Conservation (phyloP, 257 asterid genomes). For the Solanum sitiens region DNA sequence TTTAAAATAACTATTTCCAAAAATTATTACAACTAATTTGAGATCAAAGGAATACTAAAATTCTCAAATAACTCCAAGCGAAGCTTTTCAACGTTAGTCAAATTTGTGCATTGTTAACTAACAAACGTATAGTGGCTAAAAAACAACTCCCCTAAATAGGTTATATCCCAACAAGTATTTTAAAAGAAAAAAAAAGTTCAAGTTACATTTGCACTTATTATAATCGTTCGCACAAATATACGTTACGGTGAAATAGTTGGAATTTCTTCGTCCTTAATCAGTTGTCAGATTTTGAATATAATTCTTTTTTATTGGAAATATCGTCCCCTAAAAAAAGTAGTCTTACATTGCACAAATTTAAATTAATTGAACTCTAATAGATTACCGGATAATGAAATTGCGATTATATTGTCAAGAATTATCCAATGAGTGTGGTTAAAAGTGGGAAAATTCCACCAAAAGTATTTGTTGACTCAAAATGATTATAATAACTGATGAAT, state of each 20-base stretch:
- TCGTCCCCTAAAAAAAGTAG: fast-evolving
- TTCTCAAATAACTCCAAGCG: neutral
- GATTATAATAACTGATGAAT: neutral
- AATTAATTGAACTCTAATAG: neutral
- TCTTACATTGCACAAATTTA: fast-evolving
- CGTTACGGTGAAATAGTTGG: neutral
- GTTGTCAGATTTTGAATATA: neutral
- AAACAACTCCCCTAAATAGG: neutral
- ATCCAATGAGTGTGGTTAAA: neutral
- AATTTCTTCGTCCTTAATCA: neutral
- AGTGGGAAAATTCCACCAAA: neutral
- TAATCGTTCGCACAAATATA: neutral
- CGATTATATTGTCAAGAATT: neutral
- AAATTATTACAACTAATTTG: neutral
- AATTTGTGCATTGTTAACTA: neutral
- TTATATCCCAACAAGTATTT: neutral
- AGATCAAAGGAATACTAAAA: neutral
- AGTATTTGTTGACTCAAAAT: neutral
- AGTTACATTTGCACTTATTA: neutral
- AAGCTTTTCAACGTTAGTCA: neutral
- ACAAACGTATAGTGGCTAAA: neutral
- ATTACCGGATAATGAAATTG: neutral
- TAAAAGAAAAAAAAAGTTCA: neutral
- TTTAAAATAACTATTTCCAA: neutral
- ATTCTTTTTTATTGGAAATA: neutral